Evolutionary conservation across 352 stramenopile species (phyloP).

Genomic region (Globisporangium megalacanthum): DNA sequence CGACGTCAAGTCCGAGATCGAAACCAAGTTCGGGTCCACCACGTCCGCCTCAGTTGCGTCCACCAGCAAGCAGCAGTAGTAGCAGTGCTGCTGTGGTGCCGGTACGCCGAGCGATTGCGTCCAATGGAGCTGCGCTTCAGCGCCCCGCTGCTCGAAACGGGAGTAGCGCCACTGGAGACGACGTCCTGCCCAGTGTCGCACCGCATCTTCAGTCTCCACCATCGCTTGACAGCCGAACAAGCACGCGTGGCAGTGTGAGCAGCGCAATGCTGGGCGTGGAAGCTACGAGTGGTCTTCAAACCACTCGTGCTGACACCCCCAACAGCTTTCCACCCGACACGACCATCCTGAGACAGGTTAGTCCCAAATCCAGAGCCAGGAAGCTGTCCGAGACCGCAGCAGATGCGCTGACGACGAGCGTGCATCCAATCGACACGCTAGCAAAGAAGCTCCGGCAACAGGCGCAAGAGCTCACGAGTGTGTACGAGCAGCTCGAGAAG

Average conservation of each 20-base stretch:
- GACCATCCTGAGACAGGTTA: background rate
- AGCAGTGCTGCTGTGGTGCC: background rate
- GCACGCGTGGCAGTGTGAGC: background rate
- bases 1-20: background rate
- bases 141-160: no score
- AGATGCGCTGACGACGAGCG: slow-evolving; percentile 5
- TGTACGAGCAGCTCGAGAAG: slow-evolving; percentile 67
- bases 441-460: slow-evolving; percentile 73
- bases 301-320: no score
- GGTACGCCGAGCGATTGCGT: background rate
- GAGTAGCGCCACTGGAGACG: no score
- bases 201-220: background rate
- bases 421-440: slow-evolving; percentile 56
- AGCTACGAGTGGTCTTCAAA: no score
- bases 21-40: background rate
- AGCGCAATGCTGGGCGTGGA: background rate
- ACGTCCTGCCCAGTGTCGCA: background rate
- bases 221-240: background rate
- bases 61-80: background rate
- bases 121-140: background rate
- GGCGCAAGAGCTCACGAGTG: slow-evolving; percentile 54
- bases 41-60: slow-evolving; percentile 1
- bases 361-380: background rate
- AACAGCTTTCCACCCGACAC: background rate
- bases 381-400: background rate